Evolutionary conservation across 495 filamentous ascomycete species (phyloP).

Genomic region (Podospora sp.): DNA sequence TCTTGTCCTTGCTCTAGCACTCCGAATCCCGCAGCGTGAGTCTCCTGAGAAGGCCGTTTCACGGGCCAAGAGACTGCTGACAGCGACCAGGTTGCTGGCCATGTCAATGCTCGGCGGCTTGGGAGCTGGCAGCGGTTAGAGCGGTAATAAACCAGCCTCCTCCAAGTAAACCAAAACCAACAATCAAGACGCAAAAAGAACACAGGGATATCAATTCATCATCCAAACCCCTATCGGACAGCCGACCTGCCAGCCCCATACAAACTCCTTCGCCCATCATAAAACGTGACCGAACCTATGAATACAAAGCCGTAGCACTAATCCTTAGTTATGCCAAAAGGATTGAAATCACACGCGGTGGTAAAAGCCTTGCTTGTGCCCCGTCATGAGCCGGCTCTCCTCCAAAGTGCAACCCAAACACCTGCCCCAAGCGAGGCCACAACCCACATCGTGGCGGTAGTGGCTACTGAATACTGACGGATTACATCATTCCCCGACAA

Average conservation of each 20-base stretch:
- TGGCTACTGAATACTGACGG: too few species aligned
- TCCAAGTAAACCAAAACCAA: not conserved
- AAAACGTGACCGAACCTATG: not conserved
- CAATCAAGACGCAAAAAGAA: not conserved
- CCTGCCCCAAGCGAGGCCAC: too few species aligned
- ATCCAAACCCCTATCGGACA: not conserved
- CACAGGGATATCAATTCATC: not conserved
- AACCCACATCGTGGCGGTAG: too few species aligned
- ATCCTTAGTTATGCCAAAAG: not conserved
- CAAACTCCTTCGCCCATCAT: not conserved
- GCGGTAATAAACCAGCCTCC: not conserved
- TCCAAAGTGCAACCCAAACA: too few species aligned
- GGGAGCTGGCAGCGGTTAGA: not conserved
- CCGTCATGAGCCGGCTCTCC: too few species aligned
- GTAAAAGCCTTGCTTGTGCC: not conserved
- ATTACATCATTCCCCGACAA: too few species aligned
- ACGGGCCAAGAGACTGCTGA: too few species aligned
- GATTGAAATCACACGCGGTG: not conserved
- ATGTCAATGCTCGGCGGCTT: too few species aligned
- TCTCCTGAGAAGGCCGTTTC: not conserved
- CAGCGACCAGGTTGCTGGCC: too few species aligned
- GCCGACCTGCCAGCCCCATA: not conserved
- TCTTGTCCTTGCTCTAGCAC: not conserved
- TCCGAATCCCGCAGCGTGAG: not conserved
- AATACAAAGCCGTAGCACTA: not conserved